Percentiles rank a stretch among this genome's conserved stretches.
Evolutionary conservation across 1,284 basidiomycete genomes (phyloP).

Genomic region (Gastroboletus turbinatus): DNA sequence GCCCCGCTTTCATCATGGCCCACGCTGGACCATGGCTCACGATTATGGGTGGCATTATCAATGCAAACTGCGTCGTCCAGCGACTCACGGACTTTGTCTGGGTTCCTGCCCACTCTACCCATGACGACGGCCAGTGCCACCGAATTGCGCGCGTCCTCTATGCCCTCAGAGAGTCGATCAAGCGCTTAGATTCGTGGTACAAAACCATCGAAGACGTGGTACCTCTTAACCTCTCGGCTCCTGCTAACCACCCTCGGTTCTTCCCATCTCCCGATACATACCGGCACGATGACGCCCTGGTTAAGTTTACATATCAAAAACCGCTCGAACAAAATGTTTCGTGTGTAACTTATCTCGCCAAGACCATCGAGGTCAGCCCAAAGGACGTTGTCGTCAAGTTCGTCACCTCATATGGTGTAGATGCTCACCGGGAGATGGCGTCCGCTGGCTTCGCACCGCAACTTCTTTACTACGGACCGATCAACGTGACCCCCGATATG

Average conservation of each 20-base stretch:
- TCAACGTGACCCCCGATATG: not conserved
- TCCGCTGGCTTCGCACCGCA: not conserved
- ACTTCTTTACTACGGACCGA: conserved; percentile 11
- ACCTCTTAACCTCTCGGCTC: accelerated
- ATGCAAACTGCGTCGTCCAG: conserved; percentile 8
- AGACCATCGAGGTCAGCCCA: not conserved
- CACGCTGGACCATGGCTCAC: conserved; percentile 19
- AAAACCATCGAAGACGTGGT: not conserved
- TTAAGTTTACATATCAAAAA: conserved; percentile 8
- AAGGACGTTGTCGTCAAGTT: conserved; percentile 22
- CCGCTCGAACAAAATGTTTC: not conserved
- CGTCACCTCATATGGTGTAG: conserved; percentile 14
- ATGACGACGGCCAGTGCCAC: conserved; percentile 3
- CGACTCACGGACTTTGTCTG: conserved; percentile 22
- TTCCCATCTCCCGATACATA: conserved; percentile 16
- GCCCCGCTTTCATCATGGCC: conserved; percentile 10
- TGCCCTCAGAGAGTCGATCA: conserved; percentile 12
- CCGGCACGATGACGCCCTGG: accelerated
- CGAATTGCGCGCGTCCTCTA: conserved; percentile 8
- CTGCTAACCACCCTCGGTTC: conserved; percentile 9
- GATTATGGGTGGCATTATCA: conserved; percentile 16
- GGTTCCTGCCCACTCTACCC: conserved; percentile 10
- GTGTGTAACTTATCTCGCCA: conserved; percentile 12
- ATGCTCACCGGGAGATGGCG: conserved; percentile 10
- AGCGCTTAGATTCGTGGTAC: conserved; percentile 12